Evolutionary conservation across 2,329 filamentous ascomycete species (phyloP).

Genomic region (Xylaria hypoxylon): DNA sequence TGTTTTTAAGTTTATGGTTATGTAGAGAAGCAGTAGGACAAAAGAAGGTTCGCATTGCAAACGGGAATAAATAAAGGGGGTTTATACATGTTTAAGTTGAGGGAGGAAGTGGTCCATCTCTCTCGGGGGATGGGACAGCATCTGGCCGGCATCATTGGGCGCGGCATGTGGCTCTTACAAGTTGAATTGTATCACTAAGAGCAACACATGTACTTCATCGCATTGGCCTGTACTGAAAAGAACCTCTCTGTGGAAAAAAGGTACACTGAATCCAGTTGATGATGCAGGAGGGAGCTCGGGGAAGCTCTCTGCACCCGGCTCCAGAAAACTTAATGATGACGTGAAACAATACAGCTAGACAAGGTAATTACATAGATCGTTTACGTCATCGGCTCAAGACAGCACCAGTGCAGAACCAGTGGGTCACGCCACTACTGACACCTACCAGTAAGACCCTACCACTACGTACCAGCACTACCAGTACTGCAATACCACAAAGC

Average conservation of each 20-base stretch:
- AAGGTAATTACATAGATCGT: conserved; percentile 14
- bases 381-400: conserved; percentile 30
- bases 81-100: background rate
- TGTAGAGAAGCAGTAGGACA: background rate
- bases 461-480: too few relatives aligned
- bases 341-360: conserved; percentile 28
- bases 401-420: background rate
- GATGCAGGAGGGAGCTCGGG: conserved; percentile 15
- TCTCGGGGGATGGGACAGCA: background rate
- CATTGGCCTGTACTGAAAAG: background rate
- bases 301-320: conserved; percentile 8
- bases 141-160: background rate
- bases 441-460: too few relatives aligned
- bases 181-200: background rate
- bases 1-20: conserved; percentile 17
- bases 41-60: background rate
- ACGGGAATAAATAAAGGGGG: conserved; percentile 21
- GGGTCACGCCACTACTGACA: background rate
- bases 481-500: background rate
- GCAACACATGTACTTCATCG: background rate
- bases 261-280: conserved; percentile 16
- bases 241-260: background rate
- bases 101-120: background rate
- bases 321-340: conserved; percentile 32
- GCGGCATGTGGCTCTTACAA: background rate